These are phyloP conservation scores for Urochloa ruziziensis DNA, from an alignment of 176 grass and related monocot species.

Conservation along the genomic window DNA sequence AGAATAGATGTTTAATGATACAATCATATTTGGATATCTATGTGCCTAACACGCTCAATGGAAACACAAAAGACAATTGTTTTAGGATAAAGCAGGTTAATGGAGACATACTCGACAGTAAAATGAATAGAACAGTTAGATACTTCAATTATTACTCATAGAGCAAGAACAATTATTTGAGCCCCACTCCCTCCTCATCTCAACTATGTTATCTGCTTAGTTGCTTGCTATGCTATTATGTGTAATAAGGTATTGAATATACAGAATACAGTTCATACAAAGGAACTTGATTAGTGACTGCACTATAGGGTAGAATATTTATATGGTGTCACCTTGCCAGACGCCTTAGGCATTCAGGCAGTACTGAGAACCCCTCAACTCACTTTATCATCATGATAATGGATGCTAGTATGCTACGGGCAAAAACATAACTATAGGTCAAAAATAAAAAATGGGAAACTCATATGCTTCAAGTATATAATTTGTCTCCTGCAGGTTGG, in stretches of 20 bases:
- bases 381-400: neutral
- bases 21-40: neutral
- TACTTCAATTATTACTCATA: neutral
- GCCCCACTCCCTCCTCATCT: neutral
- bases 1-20: neutral
- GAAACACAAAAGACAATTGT: neutral
- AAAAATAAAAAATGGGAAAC: too few species aligned
- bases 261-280: neutral
- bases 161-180: too few species aligned
- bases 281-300: neutral
- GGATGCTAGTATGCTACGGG: neutral
- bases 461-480: neutral
- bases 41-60: neutral
- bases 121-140: neutral
- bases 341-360: neutral
- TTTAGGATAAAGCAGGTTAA: neutral
- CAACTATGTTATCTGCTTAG: neutral
- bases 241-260: neutral
- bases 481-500: neutral
- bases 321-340: neutral
- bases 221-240: neutral
- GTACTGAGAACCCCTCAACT: neutral
- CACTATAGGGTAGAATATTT: neutral
- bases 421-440: too few species aligned
- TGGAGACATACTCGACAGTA: neutral